phyloP scores from a whole-genome alignment of 345 rosid genomes.

The Diplotaxis tenuifolia region DNA sequence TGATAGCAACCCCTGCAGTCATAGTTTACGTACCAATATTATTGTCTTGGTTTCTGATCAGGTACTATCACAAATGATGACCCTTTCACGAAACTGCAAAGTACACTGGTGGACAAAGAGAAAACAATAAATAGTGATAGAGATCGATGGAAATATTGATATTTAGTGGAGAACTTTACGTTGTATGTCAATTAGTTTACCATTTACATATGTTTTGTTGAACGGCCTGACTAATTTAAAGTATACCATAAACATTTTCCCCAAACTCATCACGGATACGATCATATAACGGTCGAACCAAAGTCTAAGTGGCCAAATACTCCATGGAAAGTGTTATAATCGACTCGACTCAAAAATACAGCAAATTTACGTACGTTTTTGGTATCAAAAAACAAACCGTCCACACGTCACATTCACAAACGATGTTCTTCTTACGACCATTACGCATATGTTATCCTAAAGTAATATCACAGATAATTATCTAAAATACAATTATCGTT shows the following conservation, averaged over 20 bases:
- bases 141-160: constrained; percentile 5
- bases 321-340: not conserved
- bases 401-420: constrained; percentile 9
- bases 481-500: not conserved
- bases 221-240: not conserved
- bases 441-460: not conserved
- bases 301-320: not conserved
- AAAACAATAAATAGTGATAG: constrained; percentile 21
- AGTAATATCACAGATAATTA: not conserved
- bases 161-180: not conserved
- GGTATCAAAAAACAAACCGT: not conserved
- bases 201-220: not conserved
- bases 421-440: not conserved
- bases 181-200: not conserved
- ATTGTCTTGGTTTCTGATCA: constrained; percentile 34
- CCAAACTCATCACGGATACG: not conserved
- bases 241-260: not conserved
- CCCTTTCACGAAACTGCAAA: constrained; percentile 6
- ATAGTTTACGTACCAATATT: constrained; percentile 30
- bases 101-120: constrained; percentile 16
- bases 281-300: not conserved
- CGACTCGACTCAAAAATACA: not conserved
- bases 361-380: not conserved
- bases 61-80: constrained; percentile 24
- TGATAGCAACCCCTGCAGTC: constrained; percentile 35